Evolutionary conservation across 148 eudicot genomes (phyloP).

Genomic region (Amaranthus cruentus): DNA sequence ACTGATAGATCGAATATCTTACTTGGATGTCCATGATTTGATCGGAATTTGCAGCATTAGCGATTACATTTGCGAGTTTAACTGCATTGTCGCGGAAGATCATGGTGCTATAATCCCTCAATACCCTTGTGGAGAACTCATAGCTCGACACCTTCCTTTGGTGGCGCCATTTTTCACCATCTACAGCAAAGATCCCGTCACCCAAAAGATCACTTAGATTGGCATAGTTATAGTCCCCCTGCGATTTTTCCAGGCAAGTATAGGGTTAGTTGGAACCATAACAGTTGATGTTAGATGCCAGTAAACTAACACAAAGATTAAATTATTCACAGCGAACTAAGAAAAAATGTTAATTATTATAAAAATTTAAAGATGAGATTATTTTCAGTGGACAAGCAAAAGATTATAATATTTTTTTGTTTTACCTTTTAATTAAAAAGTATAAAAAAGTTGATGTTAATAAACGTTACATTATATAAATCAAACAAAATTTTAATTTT

Average conservation of each 20-base stretch:
- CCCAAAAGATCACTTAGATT: slow-evolving; percentile 54
- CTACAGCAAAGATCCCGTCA: slow-evolving; percentile 73
- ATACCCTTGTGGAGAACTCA: slow-evolving; percentile 57
- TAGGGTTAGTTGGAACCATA: no score
- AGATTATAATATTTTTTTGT: no score
- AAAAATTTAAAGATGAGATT: no score
- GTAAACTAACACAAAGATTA: no score
- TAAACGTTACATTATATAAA: no score
- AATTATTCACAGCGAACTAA: no score
- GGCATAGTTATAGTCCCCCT: slow-evolving; percentile 46
- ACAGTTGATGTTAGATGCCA: no score
- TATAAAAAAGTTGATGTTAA: no score
- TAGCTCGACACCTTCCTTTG: slow-evolving; percentile 70
- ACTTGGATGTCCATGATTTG: slow-evolving; percentile 58
- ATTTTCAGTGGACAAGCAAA: no score
- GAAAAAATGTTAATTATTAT: no score
- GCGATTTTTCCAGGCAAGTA: slow-evolving; percentile 7
- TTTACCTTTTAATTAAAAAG: no score
- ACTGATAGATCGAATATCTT: slow-evolving; percentile 21
- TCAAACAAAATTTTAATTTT: no score
- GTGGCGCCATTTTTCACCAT: slow-evolving; percentile 67
- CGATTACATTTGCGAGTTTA: slow-evolving; percentile 51
- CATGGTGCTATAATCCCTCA: slow-evolving; percentile 60
- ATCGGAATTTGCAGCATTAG: slow-evolving; percentile 41
- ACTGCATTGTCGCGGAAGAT: slow-evolving; percentile 47